phyloP scores from a whole-genome alignment of 1,284 basidiomycete genomes.

The Ceratobasidium sp. region DNA sequence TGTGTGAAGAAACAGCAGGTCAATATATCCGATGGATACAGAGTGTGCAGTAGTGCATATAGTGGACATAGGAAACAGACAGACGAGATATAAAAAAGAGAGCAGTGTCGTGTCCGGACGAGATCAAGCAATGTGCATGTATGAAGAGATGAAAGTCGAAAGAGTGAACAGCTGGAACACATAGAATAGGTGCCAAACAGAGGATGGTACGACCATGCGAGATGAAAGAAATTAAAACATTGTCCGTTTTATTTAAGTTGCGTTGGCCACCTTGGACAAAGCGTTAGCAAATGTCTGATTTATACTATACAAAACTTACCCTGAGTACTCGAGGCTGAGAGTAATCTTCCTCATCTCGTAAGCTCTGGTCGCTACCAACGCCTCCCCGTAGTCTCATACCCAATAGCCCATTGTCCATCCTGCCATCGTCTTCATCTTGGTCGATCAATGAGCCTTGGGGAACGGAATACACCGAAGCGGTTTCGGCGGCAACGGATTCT shows the following conservation, averaged over 20 bases:
- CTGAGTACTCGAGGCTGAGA: constrained; percentile 36
- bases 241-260: constrained; percentile 29
- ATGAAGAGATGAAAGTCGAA: constrained; percentile 21
- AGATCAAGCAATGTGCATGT: constrained; percentile 29
- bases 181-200: neutral
- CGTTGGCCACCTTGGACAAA: constrained; percentile 31
- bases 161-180: neutral
- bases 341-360: constrained; percentile 41
- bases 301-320: constrained; percentile 9
- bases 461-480: constrained; percentile 25
- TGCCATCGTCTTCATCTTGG: constrained; percentile 9
- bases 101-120: constrained; percentile 30
- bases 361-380: constrained; percentile 33
- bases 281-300: neutral
- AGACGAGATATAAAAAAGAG: neutral
- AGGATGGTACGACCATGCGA: neutral
- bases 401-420: constrained; percentile 16
- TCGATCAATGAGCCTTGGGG: constrained; percentile 17
- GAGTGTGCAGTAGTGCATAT: constrained; percentile 24
- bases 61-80: constrained; percentile 18
- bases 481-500: constrained; percentile 5
- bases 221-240: neutral
- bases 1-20: neutral
- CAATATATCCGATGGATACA: constrained; percentile 26
- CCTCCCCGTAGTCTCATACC: constrained; percentile 37